phyloP scores from a whole-genome alignment of 2,329 filamentous ascomycete genomes.

The Monilinia aucupariae region DNA sequence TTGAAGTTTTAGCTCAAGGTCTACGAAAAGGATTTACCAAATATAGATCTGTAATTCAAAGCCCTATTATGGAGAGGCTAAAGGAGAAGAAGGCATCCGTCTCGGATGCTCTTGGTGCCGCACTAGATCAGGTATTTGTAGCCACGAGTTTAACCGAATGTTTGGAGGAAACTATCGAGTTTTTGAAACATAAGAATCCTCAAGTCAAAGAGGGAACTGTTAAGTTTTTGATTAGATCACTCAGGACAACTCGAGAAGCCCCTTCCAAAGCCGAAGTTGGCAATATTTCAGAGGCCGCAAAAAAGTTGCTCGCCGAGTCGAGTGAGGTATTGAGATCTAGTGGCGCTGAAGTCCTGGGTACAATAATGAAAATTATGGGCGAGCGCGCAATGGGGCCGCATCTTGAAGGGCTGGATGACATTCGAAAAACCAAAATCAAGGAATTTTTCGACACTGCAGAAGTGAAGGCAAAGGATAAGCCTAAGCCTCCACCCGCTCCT shows the following conservation, averaged over 20 bases:
- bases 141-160: slow-evolving; percentile 74
- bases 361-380: slow-evolving; percentile 97
- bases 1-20: slow-evolving; percentile 83
- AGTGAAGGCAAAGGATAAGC: slow-evolving; percentile 86
- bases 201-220: slow-evolving; percentile 95
- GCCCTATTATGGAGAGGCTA: slow-evolving; percentile 86
- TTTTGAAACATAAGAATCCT: slow-evolving; percentile 88
- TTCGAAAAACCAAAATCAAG: slow-evolving; percentile 91
- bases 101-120: slow-evolving; percentile 78
- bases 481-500: slow-evolving; percentile 70
- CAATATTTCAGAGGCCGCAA: slow-evolving; percentile 78
- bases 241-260: slow-evolving; percentile 76
- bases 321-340: slow-evolving; percentile 80
- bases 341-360: slow-evolving; percentile 87
- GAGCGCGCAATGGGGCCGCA: slow-evolving; percentile 93
- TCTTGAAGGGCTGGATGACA: slow-evolving; percentile 88
- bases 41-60: slow-evolving; percentile 74
- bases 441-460: slow-evolving; percentile 80
- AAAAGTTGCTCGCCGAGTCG: slow-evolving; percentile 85
- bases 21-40: slow-evolving; percentile 72
- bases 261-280: slow-evolving; percentile 80
- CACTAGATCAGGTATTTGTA: slow-evolving; percentile 65
- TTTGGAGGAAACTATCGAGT: slow-evolving; percentile 83
- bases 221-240: slow-evolving; percentile 83
- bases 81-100: slow-evolving; percentile 96